Evolutionary conservation across 768 basidiomycete genomes (phyloP).

Genomic region (Lactarius akahatsu): DNA sequence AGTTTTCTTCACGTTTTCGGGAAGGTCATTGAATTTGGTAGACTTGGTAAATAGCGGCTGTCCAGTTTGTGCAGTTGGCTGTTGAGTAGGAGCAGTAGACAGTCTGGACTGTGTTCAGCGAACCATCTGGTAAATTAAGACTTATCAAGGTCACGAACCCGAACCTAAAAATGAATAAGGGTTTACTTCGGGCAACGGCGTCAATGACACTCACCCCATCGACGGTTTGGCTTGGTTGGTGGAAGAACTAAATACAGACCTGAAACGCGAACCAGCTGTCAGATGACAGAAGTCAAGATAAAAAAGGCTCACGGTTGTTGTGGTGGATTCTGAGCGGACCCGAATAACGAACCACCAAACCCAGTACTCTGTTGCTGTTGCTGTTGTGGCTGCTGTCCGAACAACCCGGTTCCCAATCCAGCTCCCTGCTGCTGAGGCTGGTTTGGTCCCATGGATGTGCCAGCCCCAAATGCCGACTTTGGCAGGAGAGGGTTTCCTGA

Average conservation of each 20-base stretch:
- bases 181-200: neutral
- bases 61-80: slow-evolving; percentile 24
- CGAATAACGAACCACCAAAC: slow-evolving; percentile 26
- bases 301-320: slow-evolving; percentile 30
- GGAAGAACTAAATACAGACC: slow-evolving; percentile 41
- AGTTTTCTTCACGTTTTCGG: slow-evolving; percentile 61
- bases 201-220: slow-evolving; percentile 9
- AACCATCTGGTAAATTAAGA: neutral
- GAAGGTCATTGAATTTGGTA: slow-evolving; percentile 82
- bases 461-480: slow-evolving; percentile 23
- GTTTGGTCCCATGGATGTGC: neutral
- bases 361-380: slow-evolving; percentile 26
- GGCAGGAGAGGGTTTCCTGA: slow-evolving; percentile 25
- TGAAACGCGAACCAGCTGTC: neutral
- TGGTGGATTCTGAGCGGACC: slow-evolving; percentile 32
- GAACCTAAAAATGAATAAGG: slow-evolving; percentile 15
- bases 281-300: neutral
- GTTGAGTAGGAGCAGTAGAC: slow-evolving; percentile 12
- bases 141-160: slow-evolving; percentile 16
- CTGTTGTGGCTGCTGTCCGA: slow-evolving; percentile 27
- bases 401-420: slow-evolving; percentile 15
- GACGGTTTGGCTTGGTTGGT: slow-evolving; percentile 12
- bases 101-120: slow-evolving; percentile 23
- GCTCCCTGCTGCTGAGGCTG: slow-evolving; percentile 5
- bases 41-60: slow-evolving; percentile 48